These are phyloP conservation scores for Daedaleopsis nitida DNA, from an alignment of 768 basidiomycete genomes.

Conservation along the genomic window DNA sequence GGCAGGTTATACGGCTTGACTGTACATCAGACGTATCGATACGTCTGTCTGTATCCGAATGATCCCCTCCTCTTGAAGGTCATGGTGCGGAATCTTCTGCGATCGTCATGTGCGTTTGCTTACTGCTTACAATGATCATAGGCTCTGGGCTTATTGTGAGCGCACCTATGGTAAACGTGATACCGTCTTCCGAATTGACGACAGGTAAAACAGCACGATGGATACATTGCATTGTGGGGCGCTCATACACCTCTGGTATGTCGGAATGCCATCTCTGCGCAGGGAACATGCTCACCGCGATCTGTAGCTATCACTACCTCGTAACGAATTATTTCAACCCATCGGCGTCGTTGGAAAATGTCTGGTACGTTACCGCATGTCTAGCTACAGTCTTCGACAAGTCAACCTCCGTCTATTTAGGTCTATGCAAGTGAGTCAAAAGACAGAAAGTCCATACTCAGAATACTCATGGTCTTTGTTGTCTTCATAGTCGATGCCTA, in stretches of 20 bases:
- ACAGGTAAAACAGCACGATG: neutral
- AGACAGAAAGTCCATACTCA: neutral
- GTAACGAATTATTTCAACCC: neutral
- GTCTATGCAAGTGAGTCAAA: neutral
- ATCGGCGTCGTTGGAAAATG: neutral
- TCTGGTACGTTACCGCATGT: neutral
- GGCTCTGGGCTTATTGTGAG: neutral
- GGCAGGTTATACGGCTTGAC: neutral
- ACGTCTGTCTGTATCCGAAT: neutral
- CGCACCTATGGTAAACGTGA: neutral
- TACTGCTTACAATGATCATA: neutral
- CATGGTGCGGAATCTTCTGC: neutral
- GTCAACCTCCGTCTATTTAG: neutral
- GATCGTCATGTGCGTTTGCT: neutral
- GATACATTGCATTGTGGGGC: neutral
- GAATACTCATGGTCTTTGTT: neutral
- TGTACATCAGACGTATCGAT: neutral
- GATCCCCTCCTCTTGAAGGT: neutral
- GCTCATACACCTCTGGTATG: neutral
- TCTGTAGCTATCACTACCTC: neutral
- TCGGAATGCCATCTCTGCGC: neutral
- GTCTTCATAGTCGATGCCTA: neutral
- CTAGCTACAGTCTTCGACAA: neutral
- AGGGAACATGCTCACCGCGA: neutral
- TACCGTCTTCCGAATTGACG: neutral